Evolutionary conservation across 352 stramenopile species (phyloP).

Genomic region (Achlya hypogyna): DNA sequence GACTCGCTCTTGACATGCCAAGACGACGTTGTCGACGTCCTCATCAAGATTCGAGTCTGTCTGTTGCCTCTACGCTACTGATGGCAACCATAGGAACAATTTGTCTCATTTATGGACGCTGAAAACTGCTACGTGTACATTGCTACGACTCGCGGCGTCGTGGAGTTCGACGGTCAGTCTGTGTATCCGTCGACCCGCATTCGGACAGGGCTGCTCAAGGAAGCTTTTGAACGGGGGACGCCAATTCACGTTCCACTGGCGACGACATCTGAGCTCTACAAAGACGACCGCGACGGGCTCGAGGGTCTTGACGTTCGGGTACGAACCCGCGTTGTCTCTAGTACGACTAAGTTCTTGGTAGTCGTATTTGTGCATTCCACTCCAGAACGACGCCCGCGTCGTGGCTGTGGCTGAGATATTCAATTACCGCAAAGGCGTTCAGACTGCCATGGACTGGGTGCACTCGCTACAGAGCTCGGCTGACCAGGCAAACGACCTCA

Average conservation of each 20-base stretch:
- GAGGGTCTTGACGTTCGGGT: conserved; percentile 38
- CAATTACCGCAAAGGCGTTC: conserved; percentile 43
- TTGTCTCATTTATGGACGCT: conserved; percentile 48
- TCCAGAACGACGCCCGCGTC: conserved; percentile 43
- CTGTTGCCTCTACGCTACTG: not conserved
- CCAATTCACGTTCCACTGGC: conserved; percentile 32
- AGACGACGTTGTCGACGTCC: conserved; percentile 41
- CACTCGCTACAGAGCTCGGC: conserved; percentile 32
- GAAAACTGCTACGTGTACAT: conserved; percentile 56
- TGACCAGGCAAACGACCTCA: not conserved
- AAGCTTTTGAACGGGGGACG: conserved; percentile 26
- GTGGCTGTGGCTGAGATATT: conserved; percentile 59
- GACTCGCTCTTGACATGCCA: conserved; percentile 36
- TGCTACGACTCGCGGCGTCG: conserved; percentile 36
- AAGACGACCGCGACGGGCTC: conserved; percentile 22
- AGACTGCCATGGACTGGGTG: conserved; percentile 38
- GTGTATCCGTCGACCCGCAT: conserved; percentile 35
- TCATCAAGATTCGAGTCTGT: conserved; percentile 33
- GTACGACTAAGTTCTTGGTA: conserved; percentile 6
- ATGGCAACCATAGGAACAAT: conserved; percentile 44
- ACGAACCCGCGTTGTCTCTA: not conserved
- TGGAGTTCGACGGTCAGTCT: conserved; percentile 49
- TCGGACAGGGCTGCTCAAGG: conserved; percentile 23
- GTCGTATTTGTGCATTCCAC: conserved; percentile 62
- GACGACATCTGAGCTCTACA: conserved; percentile 7